Base-by-base conservation (phyloP, 1,139 yeast species). In the Pichia sp. region DNA sequence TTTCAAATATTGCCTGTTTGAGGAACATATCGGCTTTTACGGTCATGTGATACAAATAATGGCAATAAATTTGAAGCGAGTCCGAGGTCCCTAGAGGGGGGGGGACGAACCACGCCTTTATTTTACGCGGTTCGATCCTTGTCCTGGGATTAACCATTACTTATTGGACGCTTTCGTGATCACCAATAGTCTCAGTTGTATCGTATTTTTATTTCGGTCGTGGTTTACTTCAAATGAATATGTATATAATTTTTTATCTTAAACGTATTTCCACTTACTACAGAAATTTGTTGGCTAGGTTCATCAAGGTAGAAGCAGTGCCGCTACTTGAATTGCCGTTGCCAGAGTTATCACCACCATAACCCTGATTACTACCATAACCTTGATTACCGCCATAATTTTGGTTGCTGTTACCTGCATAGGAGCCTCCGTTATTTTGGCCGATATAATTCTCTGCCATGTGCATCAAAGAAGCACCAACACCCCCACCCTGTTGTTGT, bases 381-480 rank as follows among this genome's bases (percentile, higher is more conserved):
- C 53, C 51, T 6, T 30, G 12, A n/a, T 10, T 10, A 9, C n/a
- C 29, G n/a, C 48, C 48, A 27, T 30, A 29, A 17, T 30, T 41
- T 8, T 45, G 30, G 29, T 33, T 42, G 16, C 16, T 36, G 16
- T 36, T 10, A 16, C 40, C 40, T 4, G 12, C 40, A 36, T 36
- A 36, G 10, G 16, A 36, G 3, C 34, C 34, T 8, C 45, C 45
- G 38, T 51, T 38, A 12, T 45, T 43, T 14, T n/a, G 24, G 29
- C 33, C 49, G 43, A 57, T 14, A 17, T 53, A 53, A 34, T 48
- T 53, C 20, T 47, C 52, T n/a, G 59, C 59, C 56, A 57, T 50
- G 9, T 30, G 17, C 50, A 50, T 40, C n/a, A 57, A 46, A 20
- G 50, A 36, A 14, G 50, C 40, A 6, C 57, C 57, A 17, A 49